Percentiles rank a stretch among this genome's conserved stretches.
Evolutionary conservation across 2,329 filamentous ascomycete species (phyloP).

Genomic region (Claviceps monticola): DNA sequence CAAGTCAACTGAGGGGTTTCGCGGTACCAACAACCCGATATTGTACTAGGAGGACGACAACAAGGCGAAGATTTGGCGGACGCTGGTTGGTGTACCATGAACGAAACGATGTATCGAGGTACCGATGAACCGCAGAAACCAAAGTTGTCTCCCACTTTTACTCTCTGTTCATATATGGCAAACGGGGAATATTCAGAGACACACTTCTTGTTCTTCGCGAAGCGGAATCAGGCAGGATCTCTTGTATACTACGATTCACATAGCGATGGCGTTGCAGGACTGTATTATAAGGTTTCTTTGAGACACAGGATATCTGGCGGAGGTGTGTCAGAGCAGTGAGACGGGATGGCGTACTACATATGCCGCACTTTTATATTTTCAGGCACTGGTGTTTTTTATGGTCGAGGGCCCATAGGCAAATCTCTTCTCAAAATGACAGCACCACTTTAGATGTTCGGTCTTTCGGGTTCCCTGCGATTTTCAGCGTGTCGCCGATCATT

Average conservation of each 20-base stretch:
- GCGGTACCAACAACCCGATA: not conserved
- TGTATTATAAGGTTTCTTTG: conserved; percentile 5
- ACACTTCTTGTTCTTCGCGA: not conserved
- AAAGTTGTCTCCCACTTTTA: not conserved
- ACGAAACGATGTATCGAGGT: too few species aligned
- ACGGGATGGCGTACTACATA: not conserved
- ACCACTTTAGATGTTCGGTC: too few species aligned
- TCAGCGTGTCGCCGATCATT: not conserved
- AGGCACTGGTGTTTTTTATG: not conserved
- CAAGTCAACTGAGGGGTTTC: conserved; percentile 11
- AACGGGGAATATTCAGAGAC: not conserved
- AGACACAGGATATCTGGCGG: conserved; percentile 1
- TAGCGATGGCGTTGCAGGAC: conserved; percentile 29
- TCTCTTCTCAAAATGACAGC: conserved; percentile 4
- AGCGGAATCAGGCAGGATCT: not conserved
- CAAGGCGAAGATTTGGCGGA: too few species aligned
- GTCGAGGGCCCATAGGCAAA: not conserved
- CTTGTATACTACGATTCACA: conserved; percentile 27
- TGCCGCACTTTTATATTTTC: not conserved
- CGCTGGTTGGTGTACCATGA: too few species aligned
- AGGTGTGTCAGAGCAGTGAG: not conserved
- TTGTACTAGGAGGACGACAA: not conserved
- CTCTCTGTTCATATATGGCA: not conserved
- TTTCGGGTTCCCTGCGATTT: not conserved
- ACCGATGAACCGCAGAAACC: not conserved